A percentile compares a stretch with the other conserved stretches of the same genome.
Conservation (phyloP, 176 grass and related monocot genomes). For the Saccharum spontaneum region DNA sequence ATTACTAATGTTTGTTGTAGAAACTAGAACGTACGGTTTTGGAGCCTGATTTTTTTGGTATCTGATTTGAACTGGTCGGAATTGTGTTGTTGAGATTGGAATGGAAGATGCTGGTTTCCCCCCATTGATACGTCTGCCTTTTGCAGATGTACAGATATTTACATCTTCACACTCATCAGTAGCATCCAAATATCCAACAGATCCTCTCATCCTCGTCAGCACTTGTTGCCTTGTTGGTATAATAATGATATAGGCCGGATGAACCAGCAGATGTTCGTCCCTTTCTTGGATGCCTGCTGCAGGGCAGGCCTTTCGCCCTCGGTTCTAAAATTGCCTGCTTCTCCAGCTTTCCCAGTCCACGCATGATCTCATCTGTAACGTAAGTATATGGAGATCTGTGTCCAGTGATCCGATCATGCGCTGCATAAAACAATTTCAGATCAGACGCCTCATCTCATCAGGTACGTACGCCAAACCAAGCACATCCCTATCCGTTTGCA, state of each 20-base stretch:
- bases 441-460: neutral
- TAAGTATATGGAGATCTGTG: neutral
- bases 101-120: neutral
- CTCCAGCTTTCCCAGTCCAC: neutral
- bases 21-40: neutral
- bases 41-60: neutral
- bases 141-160: neutral
- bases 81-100: neutral
- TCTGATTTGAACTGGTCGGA: neutral
- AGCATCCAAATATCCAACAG: neutral
- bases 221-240: neutral
- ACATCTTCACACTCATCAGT: neutral
- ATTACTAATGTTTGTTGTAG: neutral
- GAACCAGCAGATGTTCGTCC: neutral
- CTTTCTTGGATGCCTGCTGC: conserved; percentile 18
- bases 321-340: neutral
- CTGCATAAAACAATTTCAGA: neutral
- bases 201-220: neutral
- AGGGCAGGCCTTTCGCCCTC: neutral
- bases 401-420: neutral
- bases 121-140: neutral
- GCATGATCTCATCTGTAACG: neutral
- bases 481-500: neutral
- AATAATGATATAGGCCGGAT: too few relatives aligned
- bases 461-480: neutral